A percentile compares a stretch with the other conserved stretches of the same genome.
Conservation (phyloP, 495 filamentous ascomycete genomes). For the Penicillium riverlandense region DNA sequence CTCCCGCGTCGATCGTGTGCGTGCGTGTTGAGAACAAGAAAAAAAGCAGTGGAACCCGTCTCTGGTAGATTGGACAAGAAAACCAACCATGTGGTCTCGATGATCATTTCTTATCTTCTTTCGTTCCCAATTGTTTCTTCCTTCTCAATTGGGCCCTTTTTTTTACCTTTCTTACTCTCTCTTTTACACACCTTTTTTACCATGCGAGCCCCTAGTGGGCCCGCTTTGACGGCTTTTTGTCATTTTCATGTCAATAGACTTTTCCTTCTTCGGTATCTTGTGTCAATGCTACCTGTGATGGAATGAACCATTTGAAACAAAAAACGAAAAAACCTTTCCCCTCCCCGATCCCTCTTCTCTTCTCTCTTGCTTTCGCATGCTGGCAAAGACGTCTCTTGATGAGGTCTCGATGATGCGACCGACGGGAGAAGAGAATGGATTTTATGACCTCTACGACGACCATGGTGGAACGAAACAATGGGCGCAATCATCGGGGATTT, state of each 20-base stretch:
- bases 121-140: not conserved
- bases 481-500: not conserved
- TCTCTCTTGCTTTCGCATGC: not conserved
- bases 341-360: not conserved
- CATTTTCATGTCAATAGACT: slow-evolving; percentile 14
- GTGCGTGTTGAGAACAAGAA: not conserved
- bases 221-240: not conserved
- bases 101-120: slow-evolving; percentile 3
- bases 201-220: slow-evolving; percentile 13
- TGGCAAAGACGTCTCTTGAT: not conserved
- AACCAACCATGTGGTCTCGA: slow-evolving; percentile 6
- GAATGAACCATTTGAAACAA: not conserved
- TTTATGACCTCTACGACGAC: slow-evolving; percentile 1
- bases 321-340: not conserved
- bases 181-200: slow-evolving; percentile 1
- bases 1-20: slow-evolving; percentile 15
- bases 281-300: slow-evolving; percentile 16
- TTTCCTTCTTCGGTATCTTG: slow-evolving; percentile 8
- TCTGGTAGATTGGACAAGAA: slow-evolving; percentile 18
- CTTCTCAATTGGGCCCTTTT: slow-evolving; percentile 1
- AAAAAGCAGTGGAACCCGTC: slow-evolving; percentile 5
- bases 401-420: not conserved
- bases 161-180: slow-evolving; percentile 9
- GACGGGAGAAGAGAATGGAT: not conserved
- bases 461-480: not conserved